Evolutionary conservation across 805 yeast genomes (phyloP), one percentile per base, ranked within the genome.

Genomic region (Jamesozyma piceae): DNA sequence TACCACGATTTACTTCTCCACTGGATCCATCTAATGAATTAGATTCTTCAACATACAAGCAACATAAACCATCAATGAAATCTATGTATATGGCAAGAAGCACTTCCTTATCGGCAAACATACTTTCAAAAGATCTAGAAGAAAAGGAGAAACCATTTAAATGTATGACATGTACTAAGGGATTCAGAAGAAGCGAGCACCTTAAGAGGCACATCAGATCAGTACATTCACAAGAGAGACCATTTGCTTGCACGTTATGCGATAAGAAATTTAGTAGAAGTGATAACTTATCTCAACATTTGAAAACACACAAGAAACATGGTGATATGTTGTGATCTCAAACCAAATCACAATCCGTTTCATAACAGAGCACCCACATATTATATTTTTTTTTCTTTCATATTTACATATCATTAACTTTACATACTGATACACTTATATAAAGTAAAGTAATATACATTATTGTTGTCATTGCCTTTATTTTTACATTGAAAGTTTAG

Each of bases 201-300:
- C 64, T 79, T 53, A 78, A 77, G 55, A 63, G 88, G 43, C 88
- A 81, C 54, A 71, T 76, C 56, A 64, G 84, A 44, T 77, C 82
- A 19, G 77, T 80, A 49, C 88, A 80, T 55, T 71, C 80, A 22
- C 62, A 72, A 47, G 73, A 75, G 50, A 67, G 76, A 47, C 82
- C 82, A 1, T 80, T 72, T 59, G 73, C 69, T 38, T 81, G 87
- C 53, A 53, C 65, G 15, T 61, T 66, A 37, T 81, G 88, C 53
- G 67, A 66, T 35, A 80, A 78, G 57, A 74, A 73, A 50, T 80
- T 80, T 51, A 75, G 82, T 46, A 62, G 88, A 43, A 72, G 80
- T 13, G 88, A 81, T 54, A 82, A 80, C 51, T 66, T 80, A 52
- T 73, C 75, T 37, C 84, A 78, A 55, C 87, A 81, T 56, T 63